Percentiles rank a stretch among this genome's conserved stretches.
Evolutionary conservation across 768 basidiomycete species (phyloP).

Genomic region (Leccinum incarnatum): DNA sequence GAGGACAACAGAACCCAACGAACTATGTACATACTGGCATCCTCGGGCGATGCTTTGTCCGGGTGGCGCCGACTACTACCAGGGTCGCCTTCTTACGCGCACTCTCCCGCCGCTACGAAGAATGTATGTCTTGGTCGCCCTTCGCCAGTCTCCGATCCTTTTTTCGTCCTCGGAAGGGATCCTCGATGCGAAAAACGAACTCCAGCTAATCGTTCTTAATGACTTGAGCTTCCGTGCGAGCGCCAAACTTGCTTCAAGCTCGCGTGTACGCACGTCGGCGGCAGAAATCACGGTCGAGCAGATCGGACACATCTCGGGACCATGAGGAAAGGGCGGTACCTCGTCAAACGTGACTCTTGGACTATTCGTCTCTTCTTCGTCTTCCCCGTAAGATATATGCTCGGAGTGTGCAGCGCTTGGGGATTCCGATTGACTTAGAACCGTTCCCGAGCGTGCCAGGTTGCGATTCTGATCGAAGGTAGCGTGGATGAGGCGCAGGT

Average conservation of each 20-base stretch:
- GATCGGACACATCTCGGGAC: conserved; percentile 32
- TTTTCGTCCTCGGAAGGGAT: conserved; percentile 13
- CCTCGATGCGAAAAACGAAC: conserved; percentile 41
- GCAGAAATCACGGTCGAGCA: conserved; percentile 34
- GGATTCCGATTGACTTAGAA: conserved; percentile 28
- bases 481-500: conserved; percentile 18
- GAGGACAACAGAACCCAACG: background rate
- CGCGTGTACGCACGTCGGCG: conserved; percentile 39
- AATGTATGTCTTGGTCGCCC: conserved; percentile 41
- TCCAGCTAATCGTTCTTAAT: conserved; percentile 49
- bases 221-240: conserved; percentile 45
- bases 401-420: conserved; percentile 3
- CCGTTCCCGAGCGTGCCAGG: conserved; percentile 3
- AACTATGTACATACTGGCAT: background rate
- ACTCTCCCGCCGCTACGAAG: conserved; percentile 40
- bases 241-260: conserved; percentile 46
- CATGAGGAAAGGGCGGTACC: conserved; percentile 28
- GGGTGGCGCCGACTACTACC: conserved; percentile 22
- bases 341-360: conserved; percentile 6
- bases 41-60: background rate
- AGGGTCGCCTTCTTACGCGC: conserved; percentile 42
- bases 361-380: conserved; percentile 13
- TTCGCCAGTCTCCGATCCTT: conserved; percentile 21
- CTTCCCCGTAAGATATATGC: conserved; percentile 22
- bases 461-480: conserved; percentile 7